Conservation (phyloP, 1,284 basidiomycete genomes). For the Moniliella sp. region DNA sequence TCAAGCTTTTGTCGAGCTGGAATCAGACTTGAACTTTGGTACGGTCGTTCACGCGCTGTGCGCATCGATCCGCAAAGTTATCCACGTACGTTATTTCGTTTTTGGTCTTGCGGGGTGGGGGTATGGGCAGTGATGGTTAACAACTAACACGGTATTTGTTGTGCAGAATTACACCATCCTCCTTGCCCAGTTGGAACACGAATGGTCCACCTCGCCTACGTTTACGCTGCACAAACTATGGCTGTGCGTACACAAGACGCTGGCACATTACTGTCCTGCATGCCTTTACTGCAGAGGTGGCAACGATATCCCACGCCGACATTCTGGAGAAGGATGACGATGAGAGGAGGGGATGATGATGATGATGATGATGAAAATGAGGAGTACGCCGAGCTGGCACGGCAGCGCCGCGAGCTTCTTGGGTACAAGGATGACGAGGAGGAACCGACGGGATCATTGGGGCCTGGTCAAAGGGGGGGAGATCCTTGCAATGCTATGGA, state of each 20-base stretch:
- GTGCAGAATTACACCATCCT: constrained; percentile 71
- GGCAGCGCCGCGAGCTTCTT: constrained; percentile 39
- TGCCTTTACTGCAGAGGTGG: constrained; percentile 21
- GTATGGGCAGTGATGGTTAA: constrained; percentile 1
- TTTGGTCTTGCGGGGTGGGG: background rate
- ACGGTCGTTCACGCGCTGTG: constrained; percentile 86
- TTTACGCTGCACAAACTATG: constrained; percentile 89
- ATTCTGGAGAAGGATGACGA: constrained; percentile 25
- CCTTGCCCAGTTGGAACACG: constrained; percentile 75
- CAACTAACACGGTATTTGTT: background rate
- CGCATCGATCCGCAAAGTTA: constrained; percentile 72
- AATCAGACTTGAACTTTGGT: constrained; percentile 51
- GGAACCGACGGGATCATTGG: constrained; percentile 11
- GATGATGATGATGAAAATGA: constrained; percentile 42
- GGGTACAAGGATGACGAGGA: constrained; percentile 1
- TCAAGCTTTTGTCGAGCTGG: constrained; percentile 62
- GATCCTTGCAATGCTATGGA: constrained; percentile 28
- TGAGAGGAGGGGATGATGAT: constrained; percentile 40
- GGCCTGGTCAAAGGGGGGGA: constrained; percentile 32
- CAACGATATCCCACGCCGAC: constrained; percentile 26
- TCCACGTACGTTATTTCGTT: constrained; percentile 43
- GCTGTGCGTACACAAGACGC: constrained; percentile 82
- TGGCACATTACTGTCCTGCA: constrained; percentile 35
- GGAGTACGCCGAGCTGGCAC: no score
- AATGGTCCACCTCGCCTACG: constrained; percentile 57